phyloP scores from a whole-genome alignment of 371 early-diverging fungal species.

The Synchytrium microbalum region DNA sequence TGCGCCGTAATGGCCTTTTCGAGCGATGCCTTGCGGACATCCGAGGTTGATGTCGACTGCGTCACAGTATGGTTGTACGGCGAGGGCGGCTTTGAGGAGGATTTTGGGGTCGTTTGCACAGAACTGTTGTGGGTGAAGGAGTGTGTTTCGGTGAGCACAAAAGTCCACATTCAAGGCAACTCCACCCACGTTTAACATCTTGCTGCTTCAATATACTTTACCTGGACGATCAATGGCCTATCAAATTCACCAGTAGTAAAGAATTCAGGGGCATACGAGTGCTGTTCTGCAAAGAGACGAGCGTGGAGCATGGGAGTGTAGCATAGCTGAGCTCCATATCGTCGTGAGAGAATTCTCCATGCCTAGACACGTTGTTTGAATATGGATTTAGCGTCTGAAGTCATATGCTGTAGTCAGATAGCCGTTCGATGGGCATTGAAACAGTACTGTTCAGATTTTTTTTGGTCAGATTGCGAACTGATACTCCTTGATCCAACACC shows the following conservation, averaged over 20 bases:
- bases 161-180: background rate
- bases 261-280: constrained; percentile 3
- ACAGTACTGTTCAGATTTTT: background rate
- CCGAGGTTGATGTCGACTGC: constrained; percentile 89
- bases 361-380: constrained; percentile 40
- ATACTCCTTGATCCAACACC: too few species aligned
- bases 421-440: too few species aligned
- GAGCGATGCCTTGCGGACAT: constrained; percentile 96
- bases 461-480: background rate
- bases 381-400: background rate
- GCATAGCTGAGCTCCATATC: constrained; percentile 88
- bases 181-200: constrained; percentile 2
- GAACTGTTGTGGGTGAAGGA: constrained; percentile 51
- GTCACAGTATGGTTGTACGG: constrained; percentile 81
- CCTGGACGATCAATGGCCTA: constrained; percentile 87
- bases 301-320: constrained; percentile 99
- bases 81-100: constrained; percentile 76
- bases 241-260: constrained; percentile 62
- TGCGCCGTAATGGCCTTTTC: constrained; percentile 91
- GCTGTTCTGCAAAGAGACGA: constrained; percentile 61
- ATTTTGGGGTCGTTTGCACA: constrained; percentile 94
- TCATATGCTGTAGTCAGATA: too few species aligned
- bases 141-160: background rate
- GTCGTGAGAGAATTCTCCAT: constrained; percentile 85
- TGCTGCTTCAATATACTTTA: constrained; percentile 19